These are phyloP conservation scores for Arabidopsis arenosa DNA, from an alignment of 345 rosid genomes.

Conservation along the genomic window DNA sequence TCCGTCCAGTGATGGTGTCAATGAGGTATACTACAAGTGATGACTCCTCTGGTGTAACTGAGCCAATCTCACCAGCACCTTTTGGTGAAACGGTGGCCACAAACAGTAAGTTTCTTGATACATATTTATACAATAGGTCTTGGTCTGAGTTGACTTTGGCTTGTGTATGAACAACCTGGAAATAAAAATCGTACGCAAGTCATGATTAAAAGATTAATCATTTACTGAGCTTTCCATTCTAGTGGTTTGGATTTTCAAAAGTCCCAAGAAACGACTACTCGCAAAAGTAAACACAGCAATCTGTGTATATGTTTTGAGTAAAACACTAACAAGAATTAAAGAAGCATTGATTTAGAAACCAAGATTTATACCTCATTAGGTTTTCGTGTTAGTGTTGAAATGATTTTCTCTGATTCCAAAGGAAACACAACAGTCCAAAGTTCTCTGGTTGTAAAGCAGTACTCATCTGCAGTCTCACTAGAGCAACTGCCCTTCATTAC, in stretches of 20 bases:
- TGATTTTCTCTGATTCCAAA: slow-evolving; percentile 83
- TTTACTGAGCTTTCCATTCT: slow-evolving; percentile 1
- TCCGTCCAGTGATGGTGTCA: slow-evolving; percentile 90
- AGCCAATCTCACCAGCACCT: slow-evolving; percentile 82
- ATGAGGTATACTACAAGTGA: slow-evolving; percentile 80
- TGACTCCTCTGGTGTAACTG: slow-evolving; percentile 92
- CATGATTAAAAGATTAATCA: slow-evolving; percentile 10
- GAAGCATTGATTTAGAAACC: slow-evolving; percentile 12
- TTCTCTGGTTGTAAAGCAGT: slow-evolving; percentile 77
- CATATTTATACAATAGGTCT: slow-evolving; percentile 88
- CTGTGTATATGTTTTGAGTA: background rate
- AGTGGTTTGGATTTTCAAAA: slow-evolving; percentile 5
- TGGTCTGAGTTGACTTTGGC: slow-evolving; percentile 89
- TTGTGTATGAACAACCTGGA: slow-evolving; percentile 97
- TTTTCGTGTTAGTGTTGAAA: slow-evolving; percentile 71
- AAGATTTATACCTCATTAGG: slow-evolving; percentile 70
- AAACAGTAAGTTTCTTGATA: slow-evolving; percentile 86
- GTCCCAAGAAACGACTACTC: background rate
- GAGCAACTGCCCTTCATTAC: slow-evolving; percentile 64
- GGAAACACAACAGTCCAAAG: slow-evolving; percentile 96
- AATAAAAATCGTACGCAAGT: slow-evolving; percentile 17
- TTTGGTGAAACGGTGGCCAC: slow-evolving; percentile 91
- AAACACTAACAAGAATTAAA: slow-evolving; percentile 4
- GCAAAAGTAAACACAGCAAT: background rate
- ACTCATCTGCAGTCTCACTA: slow-evolving; percentile 65